phyloP scores from a whole-genome alignment of 2,329 filamentous ascomycete species.

The Alternaria infectoria region DNA sequence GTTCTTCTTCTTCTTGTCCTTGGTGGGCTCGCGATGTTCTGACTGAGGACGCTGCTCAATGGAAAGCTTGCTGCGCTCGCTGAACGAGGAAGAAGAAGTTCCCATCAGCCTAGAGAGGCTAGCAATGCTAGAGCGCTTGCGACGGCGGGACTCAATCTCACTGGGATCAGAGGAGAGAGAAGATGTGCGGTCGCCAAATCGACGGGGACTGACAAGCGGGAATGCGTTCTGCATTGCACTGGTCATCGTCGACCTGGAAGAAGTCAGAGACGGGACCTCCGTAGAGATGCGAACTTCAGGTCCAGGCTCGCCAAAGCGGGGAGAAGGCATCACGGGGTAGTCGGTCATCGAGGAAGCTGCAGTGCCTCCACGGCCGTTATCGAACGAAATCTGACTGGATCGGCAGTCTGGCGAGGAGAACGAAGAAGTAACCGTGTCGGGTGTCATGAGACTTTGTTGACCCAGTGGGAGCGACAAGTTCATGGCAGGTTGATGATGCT shows the following conservation, averaged over 20 bases:
- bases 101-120: constrained; percentile 79
- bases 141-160: constrained; percentile 60
- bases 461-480: constrained; percentile 48
- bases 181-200: constrained; percentile 49
- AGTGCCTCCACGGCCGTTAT: constrained; percentile 75
- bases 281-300: constrained; percentile 75
- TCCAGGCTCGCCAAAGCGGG: constrained; percentile 75
- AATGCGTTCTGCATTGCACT: constrained; percentile 67
- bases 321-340: constrained; percentile 72
- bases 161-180: constrained; percentile 52
- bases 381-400: constrained; percentile 70
- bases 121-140: constrained; percentile 76
- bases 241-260: constrained; percentile 77
- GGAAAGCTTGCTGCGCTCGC: constrained; percentile 76
- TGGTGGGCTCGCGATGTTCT: constrained; percentile 63
- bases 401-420: constrained; percentile 68
- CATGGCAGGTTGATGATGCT: constrained; percentile 47
- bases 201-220: constrained; percentile 50
- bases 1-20: constrained; percentile 70
- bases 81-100: constrained; percentile 63
- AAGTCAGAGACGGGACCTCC: constrained; percentile 76
- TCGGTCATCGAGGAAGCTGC: constrained; percentile 76
- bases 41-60: constrained; percentile 63
- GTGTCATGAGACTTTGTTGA: constrained; percentile 64
- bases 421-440: constrained; percentile 65